These are phyloP conservation scores for Arabis alpina DNA, from an alignment of 345 rosid genomes.

Conservation along the genomic window DNA sequence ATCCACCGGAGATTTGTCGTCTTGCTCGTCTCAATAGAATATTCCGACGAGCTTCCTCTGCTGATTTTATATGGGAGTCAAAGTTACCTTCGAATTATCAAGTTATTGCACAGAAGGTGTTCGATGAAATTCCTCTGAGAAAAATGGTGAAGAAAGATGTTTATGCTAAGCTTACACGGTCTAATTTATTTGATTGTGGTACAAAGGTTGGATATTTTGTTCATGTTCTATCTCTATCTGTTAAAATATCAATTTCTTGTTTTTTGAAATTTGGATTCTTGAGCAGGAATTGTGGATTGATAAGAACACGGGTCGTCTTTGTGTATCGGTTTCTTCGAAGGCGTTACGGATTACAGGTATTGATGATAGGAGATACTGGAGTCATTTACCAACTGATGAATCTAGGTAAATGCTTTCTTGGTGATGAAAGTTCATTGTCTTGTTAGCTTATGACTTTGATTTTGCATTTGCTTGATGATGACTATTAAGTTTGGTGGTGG, in stretches of 20 bases:
- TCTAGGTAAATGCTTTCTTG: constrained; percentile 51
- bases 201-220: constrained; percentile 49
- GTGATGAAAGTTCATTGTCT: no score
- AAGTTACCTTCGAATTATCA: constrained; percentile 59
- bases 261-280: background rate
- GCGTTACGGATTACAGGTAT: constrained; percentile 70
- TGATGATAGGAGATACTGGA: constrained; percentile 84
- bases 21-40: constrained; percentile 57
- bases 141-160: constrained; percentile 51
- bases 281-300: constrained; percentile 70
- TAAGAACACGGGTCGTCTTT: constrained; percentile 57
- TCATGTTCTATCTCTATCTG: background rate
- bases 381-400: constrained; percentile 56
- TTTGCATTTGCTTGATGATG: background rate
- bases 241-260: background rate
- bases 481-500: background rate
- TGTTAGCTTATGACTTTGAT: no score
- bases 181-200: constrained; percentile 53
- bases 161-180: constrained; percentile 50
- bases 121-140: constrained; percentile 44
- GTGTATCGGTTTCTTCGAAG: constrained; percentile 64
- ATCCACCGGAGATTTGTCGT: constrained; percentile 62
- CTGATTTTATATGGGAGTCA: constrained; percentile 69
- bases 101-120: constrained; percentile 47
- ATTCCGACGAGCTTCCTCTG: constrained; percentile 61